Evolutionary conservation across 148 eudicot species (phyloP).

Genomic region (Limonium bicolor): DNA sequence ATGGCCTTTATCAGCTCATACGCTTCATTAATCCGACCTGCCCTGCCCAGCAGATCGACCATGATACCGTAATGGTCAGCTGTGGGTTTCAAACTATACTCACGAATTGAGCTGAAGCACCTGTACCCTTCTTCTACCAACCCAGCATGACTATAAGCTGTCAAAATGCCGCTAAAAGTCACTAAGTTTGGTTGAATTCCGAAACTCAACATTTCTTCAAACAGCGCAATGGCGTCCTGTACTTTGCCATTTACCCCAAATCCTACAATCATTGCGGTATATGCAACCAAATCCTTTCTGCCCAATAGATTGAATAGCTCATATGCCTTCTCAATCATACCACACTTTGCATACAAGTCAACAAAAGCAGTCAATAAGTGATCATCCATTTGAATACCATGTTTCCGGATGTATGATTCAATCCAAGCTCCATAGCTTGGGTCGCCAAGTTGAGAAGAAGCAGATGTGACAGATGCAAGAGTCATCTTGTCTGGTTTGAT

Average conservation of each 20-base stretch:
- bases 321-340: conserved; percentile 14
- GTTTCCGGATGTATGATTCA: conserved; percentile 20
- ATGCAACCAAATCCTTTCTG: conserved; percentile 21
- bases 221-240: conserved; percentile 17
- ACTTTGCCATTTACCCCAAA: conserved; percentile 31
- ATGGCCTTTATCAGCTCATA: conserved; percentile 9
- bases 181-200: conserved; percentile 28
- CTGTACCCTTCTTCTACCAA: conserved; percentile 21
- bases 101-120: conserved; percentile 13
- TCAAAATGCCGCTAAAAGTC: conserved; percentile 35
- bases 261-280: conserved; percentile 32
- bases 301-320: conserved; percentile 22
- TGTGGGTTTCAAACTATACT: conserved; percentile 14
- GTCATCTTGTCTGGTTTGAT: conserved; percentile 11
- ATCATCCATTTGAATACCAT: conserved; percentile 13
- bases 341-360: conserved; percentile 31
- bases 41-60: conserved; percentile 19
- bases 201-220: conserved; percentile 15
- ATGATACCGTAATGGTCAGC: conserved; percentile 22
- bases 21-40: conserved; percentile 18
- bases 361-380: conserved; percentile 27
- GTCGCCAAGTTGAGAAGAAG: conserved; percentile 14
- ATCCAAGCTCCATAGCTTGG: conserved; percentile 13
- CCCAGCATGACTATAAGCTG: conserved; percentile 40
- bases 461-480: conserved; percentile 16